phyloP scores from a whole-genome alignment of 2,329 filamentous ascomycete genomes.

The Colletotrichum camelliae region DNA sequence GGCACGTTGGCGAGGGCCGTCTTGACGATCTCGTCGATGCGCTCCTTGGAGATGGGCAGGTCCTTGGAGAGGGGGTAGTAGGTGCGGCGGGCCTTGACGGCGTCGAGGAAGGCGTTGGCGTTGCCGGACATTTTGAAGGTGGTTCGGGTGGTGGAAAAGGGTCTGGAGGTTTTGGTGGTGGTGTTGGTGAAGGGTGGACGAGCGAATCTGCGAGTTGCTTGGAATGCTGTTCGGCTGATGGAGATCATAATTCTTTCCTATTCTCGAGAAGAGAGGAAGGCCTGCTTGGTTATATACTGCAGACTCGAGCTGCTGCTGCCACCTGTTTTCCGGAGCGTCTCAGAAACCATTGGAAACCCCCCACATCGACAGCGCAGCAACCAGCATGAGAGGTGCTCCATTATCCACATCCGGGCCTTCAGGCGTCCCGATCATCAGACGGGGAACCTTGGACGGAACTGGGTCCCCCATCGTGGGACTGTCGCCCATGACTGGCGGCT shows the following conservation, averaged over 20 bases:
- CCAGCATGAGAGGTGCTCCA: background rate
- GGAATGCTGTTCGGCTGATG: slow-evolving; percentile 2
- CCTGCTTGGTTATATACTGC: slow-evolving; percentile 7
- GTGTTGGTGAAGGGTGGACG: background rate
- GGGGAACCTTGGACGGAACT: slow-evolving; percentile 36
- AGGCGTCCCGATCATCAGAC: slow-evolving; percentile 9
- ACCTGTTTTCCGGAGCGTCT: slow-evolving; percentile 2
- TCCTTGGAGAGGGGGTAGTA: slow-evolving; percentile 72
- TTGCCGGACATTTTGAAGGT: slow-evolving; percentile 28
- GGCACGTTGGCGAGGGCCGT: slow-evolving; percentile 73
- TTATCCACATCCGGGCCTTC: background rate
- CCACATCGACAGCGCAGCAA: slow-evolving; percentile 11
- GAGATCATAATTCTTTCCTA: background rate
- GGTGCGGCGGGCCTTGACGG: slow-evolving; percentile 71
- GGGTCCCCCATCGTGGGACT: background rate
- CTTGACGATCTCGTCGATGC: slow-evolving; percentile 70
- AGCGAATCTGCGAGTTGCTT: slow-evolving; percentile 6
- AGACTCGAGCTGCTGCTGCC: background rate
- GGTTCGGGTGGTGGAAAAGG: slow-evolving; percentile 1
- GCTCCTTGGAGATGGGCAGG: slow-evolving; percentile 60
- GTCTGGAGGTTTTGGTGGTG: background rate
- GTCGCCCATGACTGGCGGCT: background rate
- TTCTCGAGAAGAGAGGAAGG: background rate
- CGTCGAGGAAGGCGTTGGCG: slow-evolving; percentile 62
- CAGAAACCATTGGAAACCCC: slow-evolving; percentile 8